Evolutionary conservation across 495 filamentous ascomycete species (phyloP), one percentile per base, ranked within the genome.

Genomic region (Durotheca rogersii): DNA sequence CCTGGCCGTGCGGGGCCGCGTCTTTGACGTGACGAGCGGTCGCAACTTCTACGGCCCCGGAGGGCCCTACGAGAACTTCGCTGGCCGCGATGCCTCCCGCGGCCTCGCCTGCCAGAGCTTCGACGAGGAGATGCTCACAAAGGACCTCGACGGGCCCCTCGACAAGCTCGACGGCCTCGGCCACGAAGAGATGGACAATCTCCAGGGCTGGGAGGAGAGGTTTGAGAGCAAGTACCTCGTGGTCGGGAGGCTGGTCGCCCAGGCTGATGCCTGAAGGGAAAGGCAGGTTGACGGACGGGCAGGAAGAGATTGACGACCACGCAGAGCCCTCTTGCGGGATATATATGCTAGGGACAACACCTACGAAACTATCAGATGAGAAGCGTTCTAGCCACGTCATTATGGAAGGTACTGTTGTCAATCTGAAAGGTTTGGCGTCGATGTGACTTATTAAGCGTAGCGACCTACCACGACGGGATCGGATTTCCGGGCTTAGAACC

Each of bases 201-300:
- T 98, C 67, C 76, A 77, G 64, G 87, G 86, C 5, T 98, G 93
- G 93, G 90, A 95, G 72, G 89, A 90, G 63, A 78, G 90, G 51
- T 98, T 98, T 73, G 69, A 71, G 23, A 89, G 91, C 69, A 98
- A 98, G 75, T 98, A 98, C 70, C 70, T 96, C 23, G 80, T 97
- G 7, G 89, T 98, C 12, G 93, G 93, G n/a, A 87, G 81, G 72
- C 68, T 98, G 62, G 90, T 97, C 10, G 57, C 72, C 12, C 65
- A 64, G 47, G 68, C 64, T 2, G 68, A 76, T 38, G 68, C 68
- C 41, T 66, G 17, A 58, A 39, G 14, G 12, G 7, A 18, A 15
- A 6, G 12, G 15, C 9, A 3, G n/a, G 19, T 40, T 10, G 12
- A 12, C 25, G n/a, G 14, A 25, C 14, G 23, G 12, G 2, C 9